Base-by-base conservation (phyloP, 2,329 filamentous ascomycete species). In the Bipolaris oryzae region DNA sequence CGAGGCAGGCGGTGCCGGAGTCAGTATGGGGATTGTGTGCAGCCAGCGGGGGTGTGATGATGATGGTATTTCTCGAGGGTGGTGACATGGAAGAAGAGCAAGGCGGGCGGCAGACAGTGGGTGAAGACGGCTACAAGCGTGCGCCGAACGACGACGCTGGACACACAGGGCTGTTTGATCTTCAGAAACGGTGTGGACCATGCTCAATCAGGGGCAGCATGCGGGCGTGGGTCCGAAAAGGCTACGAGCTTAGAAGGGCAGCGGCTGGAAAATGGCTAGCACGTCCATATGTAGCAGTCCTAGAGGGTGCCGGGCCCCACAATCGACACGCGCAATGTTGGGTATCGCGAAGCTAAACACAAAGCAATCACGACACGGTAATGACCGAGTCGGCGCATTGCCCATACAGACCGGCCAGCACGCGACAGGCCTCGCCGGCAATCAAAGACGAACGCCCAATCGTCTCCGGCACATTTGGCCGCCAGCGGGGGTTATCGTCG, bases 301-400 rank as follows among this genome's bases (percentile, higher is more conserved):
- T 61, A 71, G 63, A 66, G 38, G 50, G 54, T 55, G 55, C 63
- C 63, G 62, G 64, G 70, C 67, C 70, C 66, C 63, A 64, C 69
- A 57, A 49, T 49, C 64, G 64, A 72, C 57, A 69, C 71, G 68
- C 63, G 64, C 57, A 74, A 69, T 71, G 70, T 71, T 70, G 69
- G 68, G 69, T 67, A 62, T 65, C 64, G 59, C 61, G 61, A 60
- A 62, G 61, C 60, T 67, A 64, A 64, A 68, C 66, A 41, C 60
- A 57, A 46, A 38, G 55, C 44, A 42, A 60, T 57, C 57, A 67
- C 56, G 57, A 57, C 48, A 52, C 57, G 31, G 52, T 44, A 47
- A 57, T 53, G 52, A 62, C 34, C 21, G 42, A 31, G 42, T 47
- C 37, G 13, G 47, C 38, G 16, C 44, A 46, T 42, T 46, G 59